Base-by-base conservation (phyloP, 805 yeast species). In the Wickerhamiella sergipiensis region DNA sequence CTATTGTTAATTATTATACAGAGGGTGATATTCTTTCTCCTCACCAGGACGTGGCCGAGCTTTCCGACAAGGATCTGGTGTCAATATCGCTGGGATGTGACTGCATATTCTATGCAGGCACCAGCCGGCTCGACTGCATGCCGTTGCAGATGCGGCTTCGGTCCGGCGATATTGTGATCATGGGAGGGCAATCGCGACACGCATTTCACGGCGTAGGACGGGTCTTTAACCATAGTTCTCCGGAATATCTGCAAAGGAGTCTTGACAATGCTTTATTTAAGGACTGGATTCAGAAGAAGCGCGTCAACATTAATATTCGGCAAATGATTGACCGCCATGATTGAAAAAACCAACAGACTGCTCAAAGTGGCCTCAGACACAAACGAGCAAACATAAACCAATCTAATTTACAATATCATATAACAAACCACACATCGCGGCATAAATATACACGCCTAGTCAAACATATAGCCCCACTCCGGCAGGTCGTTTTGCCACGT, bases 121-220 rank as follows among this genome's bases (percentile, higher is more conserved):
- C 45, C 10, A 45, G 50, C n/a, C 46, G 63, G 23, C 31, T 51
- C 13, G 60, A 58, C 15, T 36, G 31, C 9, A 43, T 50, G 45
- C 73, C 75, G 6, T 52, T 67, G 12, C 63, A 67, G 19, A 51
- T 71, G 12, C 50, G 68, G 15, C 57, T 71, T 17, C 58, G 62
- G 7, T 64, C 69, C 3, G 75, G 75, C 6, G 75, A 71, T 48
- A 59, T 66, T 2, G 50, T 71, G 4, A 60, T 71, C 7, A 71
- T 71, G 75, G 66, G 71, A 9, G 73, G 71, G 6, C 56, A 50
- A n/a, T 51, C 69, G 5, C 54, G 75, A 19, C 50, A 52, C 23
- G 75, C 75, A 3, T 70, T 55, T 57, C 75, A 71, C 50, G 75
- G 75, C 1, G 69, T 71, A 2, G 69, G 71, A 13, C 59, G 64